phyloP scores from a whole-genome alignment of 2,329 filamentous ascomycete species.

The Ceratocystiopsis brevicomis region DNA sequence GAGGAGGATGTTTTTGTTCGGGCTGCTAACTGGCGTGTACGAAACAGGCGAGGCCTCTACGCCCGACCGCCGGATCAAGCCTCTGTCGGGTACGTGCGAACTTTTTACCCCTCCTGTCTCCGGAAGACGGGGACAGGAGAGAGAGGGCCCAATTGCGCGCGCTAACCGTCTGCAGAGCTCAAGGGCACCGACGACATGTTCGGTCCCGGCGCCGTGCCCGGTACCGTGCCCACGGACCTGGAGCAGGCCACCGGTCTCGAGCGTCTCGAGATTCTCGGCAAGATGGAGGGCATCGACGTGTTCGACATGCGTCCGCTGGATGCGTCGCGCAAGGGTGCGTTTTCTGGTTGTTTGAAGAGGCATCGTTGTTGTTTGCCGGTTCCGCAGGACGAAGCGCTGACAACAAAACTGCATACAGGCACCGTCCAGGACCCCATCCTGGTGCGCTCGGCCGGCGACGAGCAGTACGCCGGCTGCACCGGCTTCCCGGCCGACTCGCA shows the following conservation, averaged over 20 bases:
- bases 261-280: constrained; percentile 95
- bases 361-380: too few relatives aligned
- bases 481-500: constrained; percentile 87
- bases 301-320: constrained; percentile 98
- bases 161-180: constrained; percentile 45
- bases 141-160: too few relatives aligned
- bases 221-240: constrained; percentile 79
- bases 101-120: not conserved
- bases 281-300: constrained; percentile 95
- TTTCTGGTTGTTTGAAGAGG: too few relatives aligned
- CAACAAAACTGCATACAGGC: constrained; percentile 35
- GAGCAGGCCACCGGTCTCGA: constrained; percentile 95
- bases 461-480: constrained; percentile 95
- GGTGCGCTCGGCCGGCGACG: constrained; percentile 80
- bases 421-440: constrained; percentile 79
- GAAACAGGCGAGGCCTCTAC: not conserved
- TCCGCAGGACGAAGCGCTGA: too few relatives aligned
- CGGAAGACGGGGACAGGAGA: too few relatives aligned
- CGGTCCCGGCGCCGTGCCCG: constrained; percentile 60
- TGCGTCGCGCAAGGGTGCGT: constrained; percentile 61
- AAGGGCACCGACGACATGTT: constrained; percentile 65
- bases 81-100: constrained; percentile 1
- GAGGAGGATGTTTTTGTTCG: not conserved
- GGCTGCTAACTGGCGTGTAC: too few relatives aligned
- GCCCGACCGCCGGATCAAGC: not conserved